Conservation (phyloP, 2,329 filamentous ascomycete species). For the Phialophora verrucosa region DNA sequence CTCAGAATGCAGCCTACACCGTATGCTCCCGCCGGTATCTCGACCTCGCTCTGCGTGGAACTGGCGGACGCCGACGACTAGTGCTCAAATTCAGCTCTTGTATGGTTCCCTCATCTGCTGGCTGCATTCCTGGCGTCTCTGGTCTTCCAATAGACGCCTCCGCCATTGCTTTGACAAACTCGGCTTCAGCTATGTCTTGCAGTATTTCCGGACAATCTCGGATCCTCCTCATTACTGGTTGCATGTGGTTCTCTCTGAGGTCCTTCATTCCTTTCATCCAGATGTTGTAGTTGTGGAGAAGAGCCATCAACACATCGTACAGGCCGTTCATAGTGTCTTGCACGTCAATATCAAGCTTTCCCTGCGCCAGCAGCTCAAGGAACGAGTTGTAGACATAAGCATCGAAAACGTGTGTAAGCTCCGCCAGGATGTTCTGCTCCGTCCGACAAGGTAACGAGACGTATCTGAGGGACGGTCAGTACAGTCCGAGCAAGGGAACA, state of each 20-base stretch:
- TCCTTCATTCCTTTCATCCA: conserved; percentile 35
- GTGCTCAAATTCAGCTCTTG: conserved; percentile 21
- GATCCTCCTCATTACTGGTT: conserved; percentile 28
- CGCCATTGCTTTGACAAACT: conserved; percentile 20
- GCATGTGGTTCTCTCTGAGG: conserved; percentile 29
- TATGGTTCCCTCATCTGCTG: conserved; percentile 15
- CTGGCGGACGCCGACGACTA: conserved; percentile 7
- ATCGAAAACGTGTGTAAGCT: conserved; percentile 32
- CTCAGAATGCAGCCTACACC: neutral
- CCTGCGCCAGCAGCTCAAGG: conserved; percentile 17
- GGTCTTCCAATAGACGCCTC: conserved; percentile 18
- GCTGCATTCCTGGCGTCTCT: conserved; percentile 25
- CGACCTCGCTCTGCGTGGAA: conserved; percentile 21
- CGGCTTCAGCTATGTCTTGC: conserved; percentile 25
- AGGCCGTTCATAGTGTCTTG: conserved; percentile 24
- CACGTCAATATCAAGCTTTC: conserved; percentile 17
- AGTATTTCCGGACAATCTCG: conserved; percentile 24
- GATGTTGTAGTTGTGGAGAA: conserved; percentile 28
- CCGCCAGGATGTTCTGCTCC: conserved; percentile 27
- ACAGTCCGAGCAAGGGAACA: neutral
- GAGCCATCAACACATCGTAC: conserved; percentile 32
- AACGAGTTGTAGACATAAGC: conserved; percentile 36
- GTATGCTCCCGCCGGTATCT: conserved; percentile 31
- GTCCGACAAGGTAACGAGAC: conserved; percentile 31
- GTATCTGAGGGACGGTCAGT: conserved; percentile 30